A percentile compares a stretch with the other conserved stretches of the same genome.
These are phyloP conservation scores for Ceratocystis alfenasii DNA, from an alignment of 2,329 filamentous ascomycete genomes.

Conservation along the genomic window DNA sequence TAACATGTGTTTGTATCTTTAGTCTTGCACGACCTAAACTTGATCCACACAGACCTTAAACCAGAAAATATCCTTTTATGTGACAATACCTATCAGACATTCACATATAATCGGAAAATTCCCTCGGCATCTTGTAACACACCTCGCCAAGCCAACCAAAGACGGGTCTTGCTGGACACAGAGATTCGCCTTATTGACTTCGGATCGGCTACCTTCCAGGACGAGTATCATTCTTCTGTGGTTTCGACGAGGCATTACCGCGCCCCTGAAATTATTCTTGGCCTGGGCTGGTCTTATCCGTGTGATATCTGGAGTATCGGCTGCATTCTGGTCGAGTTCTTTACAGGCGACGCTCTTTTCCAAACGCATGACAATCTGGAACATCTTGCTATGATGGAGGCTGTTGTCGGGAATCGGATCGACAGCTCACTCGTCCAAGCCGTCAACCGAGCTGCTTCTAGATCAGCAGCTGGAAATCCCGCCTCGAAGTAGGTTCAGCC, in stretches of 20 bases:
- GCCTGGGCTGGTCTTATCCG: constrained; percentile 58
- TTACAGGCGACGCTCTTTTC: constrained; percentile 58
- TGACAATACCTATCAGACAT: constrained; percentile 54
- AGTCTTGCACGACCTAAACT: constrained; percentile 93
- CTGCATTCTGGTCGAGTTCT: constrained; percentile 61
- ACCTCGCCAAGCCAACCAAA: constrained; percentile 49
- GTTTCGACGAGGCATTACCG: constrained; percentile 60
- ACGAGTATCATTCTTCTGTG: constrained; percentile 61
- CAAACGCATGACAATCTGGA: constrained; percentile 63
- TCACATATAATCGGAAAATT: constrained; percentile 58
- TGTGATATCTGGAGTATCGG: constrained; percentile 66
- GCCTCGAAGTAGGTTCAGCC: constrained; percentile 48
- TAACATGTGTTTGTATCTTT: constrained; percentile 17
- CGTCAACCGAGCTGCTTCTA: constrained; percentile 44
- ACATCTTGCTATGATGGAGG: constrained; percentile 66
- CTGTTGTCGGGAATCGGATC: constrained; percentile 48
- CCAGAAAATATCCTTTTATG: constrained; percentile 59
- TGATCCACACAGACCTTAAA: constrained; percentile 81
- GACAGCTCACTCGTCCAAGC: constrained; percentile 46
- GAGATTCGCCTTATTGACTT: constrained; percentile 62
- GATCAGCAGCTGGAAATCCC: constrained; percentile 44
- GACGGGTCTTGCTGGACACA: constrained; percentile 53
- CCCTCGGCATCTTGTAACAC: constrained; percentile 53
- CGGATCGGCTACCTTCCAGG: constrained; percentile 59
- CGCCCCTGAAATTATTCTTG: constrained; percentile 58